Conservation (phyloP, 495 filamentous ascomycete genomes). For the Lasiosphaeris hirsuta region DNA sequence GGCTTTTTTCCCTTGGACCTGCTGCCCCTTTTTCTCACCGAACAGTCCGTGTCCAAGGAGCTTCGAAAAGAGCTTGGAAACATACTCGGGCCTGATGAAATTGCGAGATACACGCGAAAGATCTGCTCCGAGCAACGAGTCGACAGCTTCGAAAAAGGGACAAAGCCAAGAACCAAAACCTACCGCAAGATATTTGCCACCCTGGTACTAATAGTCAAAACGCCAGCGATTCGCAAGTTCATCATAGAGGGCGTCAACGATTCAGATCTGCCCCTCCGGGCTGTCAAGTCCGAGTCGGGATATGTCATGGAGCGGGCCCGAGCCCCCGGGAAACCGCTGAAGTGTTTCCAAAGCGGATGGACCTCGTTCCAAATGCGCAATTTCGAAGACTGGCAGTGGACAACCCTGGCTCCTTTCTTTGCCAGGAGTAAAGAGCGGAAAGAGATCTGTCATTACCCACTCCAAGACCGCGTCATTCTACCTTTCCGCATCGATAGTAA, state of each 20-base stretch:
- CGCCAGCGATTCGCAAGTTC: conserved; percentile 13
- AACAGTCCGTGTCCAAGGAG: conserved; percentile 3
- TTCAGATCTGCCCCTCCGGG: conserved; percentile 23
- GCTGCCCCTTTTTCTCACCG: conserved; percentile 11
- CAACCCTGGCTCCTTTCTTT: conserved; percentile 15
- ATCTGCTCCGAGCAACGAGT: conserved; percentile 8
- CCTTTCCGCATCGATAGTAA: conserved; percentile 11
- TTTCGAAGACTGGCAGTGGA: conserved; percentile 19
- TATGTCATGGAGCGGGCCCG: conserved; percentile 3
- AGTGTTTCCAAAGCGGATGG: conserved; percentile 13
- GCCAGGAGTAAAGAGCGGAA: neutral
- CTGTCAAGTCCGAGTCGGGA: neutral
- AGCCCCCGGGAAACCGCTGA: neutral
- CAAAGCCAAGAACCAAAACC: neutral
- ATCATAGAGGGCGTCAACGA: conserved; percentile 18
- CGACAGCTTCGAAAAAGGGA: neutral
- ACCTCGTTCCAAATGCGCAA: conserved; percentile 2
- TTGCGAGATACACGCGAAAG: neutral
- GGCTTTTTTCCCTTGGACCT: conserved; percentile 13
- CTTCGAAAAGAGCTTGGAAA: conserved; percentile 2
- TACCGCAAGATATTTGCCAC: conserved; percentile 26
- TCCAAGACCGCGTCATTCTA: neutral
- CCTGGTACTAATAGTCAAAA: conserved; percentile 18
- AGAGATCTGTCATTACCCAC: conserved; percentile 8
- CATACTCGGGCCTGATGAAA: neutral